Conservation (phyloP, 805 yeast genomes). For the Sungouiella thailandica region DNA sequence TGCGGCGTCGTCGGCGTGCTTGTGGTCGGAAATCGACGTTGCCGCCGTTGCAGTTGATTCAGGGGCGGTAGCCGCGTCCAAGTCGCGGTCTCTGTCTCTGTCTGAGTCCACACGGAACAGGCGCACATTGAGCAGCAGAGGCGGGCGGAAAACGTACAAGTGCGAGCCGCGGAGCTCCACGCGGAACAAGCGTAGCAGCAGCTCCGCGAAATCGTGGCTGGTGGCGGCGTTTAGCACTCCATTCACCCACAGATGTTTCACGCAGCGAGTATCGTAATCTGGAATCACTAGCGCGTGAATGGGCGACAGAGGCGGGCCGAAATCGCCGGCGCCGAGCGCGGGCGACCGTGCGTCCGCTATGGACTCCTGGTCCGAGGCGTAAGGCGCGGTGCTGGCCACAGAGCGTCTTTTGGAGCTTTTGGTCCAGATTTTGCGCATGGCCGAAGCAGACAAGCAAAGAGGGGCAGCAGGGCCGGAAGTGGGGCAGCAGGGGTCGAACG, state of each 20-base stretch:
- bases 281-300: constrained; percentile 19
- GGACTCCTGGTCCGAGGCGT: constrained; percentile 4
- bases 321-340: too few species aligned
- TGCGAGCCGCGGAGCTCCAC: constrained; percentile 56
- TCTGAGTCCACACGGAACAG: constrained; percentile 8
- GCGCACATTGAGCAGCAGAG: constrained; percentile 13
- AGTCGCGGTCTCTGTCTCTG: background rate
- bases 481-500: background rate
- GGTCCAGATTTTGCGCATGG: constrained; percentile 16
- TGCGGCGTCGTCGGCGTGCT: background rate
- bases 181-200: constrained; percentile 13
- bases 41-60: background rate
- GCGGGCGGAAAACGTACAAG: constrained; percentile 45
- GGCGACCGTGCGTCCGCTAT: constrained; percentile 1
- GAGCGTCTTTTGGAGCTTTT: constrained; percentile 15
- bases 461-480: background rate
- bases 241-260: constrained; percentile 36
- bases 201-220: constrained; percentile 22
- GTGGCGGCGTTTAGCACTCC: constrained; percentile 30
- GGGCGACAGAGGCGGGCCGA: constrained; percentile 5
- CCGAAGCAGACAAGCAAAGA: background rate
- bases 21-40: background rate
- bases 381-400: constrained; percentile 4
- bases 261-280: constrained; percentile 28
- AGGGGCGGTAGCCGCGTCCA: constrained; percentile 1